phyloP scores from a whole-genome alignment of 306 rosid genomes.

The Dalbergia oliveri region DNA sequence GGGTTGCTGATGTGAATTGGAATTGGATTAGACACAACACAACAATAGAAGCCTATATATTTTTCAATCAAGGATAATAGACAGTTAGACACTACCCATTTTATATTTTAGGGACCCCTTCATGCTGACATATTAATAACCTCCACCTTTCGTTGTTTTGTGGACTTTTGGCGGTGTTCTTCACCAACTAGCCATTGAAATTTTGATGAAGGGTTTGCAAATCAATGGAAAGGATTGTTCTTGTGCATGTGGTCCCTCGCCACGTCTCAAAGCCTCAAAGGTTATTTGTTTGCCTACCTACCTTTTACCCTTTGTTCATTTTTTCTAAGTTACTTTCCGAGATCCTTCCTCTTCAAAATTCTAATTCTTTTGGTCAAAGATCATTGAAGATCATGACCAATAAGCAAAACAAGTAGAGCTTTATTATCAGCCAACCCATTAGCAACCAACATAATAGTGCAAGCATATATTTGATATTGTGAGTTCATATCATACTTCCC shows the following conservation, averaged over 20 bases:
- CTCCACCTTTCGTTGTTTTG: conserved; percentile 63
- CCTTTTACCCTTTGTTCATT: conserved; percentile 19
- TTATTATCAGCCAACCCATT: conserved; percentile 14
- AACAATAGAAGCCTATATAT: neutral
- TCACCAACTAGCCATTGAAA: conserved; percentile 87
- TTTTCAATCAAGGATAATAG: conserved; percentile 37
- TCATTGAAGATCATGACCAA: conserved; percentile 36
- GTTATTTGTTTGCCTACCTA: conserved; percentile 18
- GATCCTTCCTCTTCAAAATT: conserved; percentile 17
- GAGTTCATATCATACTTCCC: conserved; percentile 50
- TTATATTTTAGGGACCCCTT: conserved; percentile 45
- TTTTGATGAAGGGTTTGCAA: conserved; percentile 48
- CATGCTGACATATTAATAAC: conserved; percentile 63
- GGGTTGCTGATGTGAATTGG: conserved; percentile 59
- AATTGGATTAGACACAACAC: conserved; percentile 47
- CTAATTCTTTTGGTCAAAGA: conserved; percentile 40
- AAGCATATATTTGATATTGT: conserved; percentile 28
- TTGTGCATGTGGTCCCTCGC: conserved; percentile 50
- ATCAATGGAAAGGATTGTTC: conserved; percentile 14
- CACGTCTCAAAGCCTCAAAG: conserved; percentile 36
- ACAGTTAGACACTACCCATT: conserved; percentile 18
- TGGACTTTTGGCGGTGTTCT: conserved; percentile 74
- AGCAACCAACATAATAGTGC: conserved; percentile 11
- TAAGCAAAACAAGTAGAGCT: neutral
- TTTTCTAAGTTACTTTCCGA: neutral